phyloP scores from a whole-genome alignment of 768 basidiomycete genomes.

The Termitomyces bulborhizus region DNA sequence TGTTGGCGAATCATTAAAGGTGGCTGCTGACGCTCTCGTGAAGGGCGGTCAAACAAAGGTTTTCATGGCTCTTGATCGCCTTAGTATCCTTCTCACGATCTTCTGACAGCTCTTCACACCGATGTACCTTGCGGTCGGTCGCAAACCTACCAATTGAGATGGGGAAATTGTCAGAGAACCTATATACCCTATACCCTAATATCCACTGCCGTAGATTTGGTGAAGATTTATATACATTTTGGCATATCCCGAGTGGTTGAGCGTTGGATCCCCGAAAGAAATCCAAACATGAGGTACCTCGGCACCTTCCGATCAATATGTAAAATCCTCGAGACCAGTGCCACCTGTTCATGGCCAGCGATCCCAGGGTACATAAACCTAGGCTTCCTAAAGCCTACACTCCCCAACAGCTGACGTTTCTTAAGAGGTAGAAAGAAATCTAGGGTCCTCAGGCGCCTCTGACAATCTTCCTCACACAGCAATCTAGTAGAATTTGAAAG shows the following conservation, averaged over 20 bases:
- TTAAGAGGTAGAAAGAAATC: slow-evolving; percentile 34
- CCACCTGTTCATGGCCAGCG: slow-evolving; percentile 33
- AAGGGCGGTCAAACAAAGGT: slow-evolving; percentile 86
- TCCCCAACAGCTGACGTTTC: slow-evolving; percentile 54
- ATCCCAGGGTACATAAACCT: slow-evolving; percentile 63
- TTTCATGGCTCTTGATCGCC: slow-evolving; percentile 14
- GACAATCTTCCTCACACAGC: slow-evolving; percentile 20
- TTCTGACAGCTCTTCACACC: slow-evolving; percentile 72
- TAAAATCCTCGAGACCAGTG: slow-evolving; percentile 9
- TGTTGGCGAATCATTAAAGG: slow-evolving; percentile 83
- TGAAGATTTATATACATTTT: background rate
- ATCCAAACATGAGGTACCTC: slow-evolving; percentile 23
- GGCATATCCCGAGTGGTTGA: background rate
- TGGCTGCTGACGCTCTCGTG: slow-evolving; percentile 75
- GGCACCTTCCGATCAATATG: slow-evolving; percentile 22
- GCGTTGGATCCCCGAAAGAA: slow-evolving; percentile 3
- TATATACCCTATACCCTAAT: slow-evolving; percentile 16
- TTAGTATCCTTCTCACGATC: background rate
- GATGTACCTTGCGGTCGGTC: slow-evolving; percentile 69
- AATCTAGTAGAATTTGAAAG: slow-evolving; percentile 53
- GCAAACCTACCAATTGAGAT: slow-evolving; percentile 43
- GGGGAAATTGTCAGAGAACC: background rate
- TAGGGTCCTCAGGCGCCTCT: slow-evolving; percentile 3
- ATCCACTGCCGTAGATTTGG: slow-evolving; percentile 2
- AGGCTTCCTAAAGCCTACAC: slow-evolving; percentile 61